A percentile compares a stretch with the other conserved stretches of the same genome.
Conservation (phyloP, 306 rosid genomes). For the Begonia masoniana region DNA sequence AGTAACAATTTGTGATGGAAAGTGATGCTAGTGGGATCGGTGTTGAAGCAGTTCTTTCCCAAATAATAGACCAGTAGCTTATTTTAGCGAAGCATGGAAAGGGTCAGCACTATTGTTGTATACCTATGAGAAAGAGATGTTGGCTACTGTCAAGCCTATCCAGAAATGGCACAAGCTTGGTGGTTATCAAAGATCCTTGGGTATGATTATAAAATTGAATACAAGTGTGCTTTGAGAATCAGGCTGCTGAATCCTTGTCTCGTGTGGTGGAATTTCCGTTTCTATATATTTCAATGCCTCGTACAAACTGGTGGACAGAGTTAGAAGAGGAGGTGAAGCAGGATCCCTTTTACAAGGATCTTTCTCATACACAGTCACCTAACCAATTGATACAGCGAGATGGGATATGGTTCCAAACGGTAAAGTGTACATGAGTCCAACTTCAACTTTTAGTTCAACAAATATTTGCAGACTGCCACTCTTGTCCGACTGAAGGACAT, state of each 20-base stretch:
- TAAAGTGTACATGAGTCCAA: too few species aligned
- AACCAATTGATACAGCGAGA: background rate
- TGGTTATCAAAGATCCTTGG: too few species aligned
- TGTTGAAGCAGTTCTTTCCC: background rate
- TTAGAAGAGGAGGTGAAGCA: background rate
- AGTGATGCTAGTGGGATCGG: background rate
- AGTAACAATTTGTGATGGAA: background rate
- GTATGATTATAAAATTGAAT: background rate
- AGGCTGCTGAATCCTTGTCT: background rate
- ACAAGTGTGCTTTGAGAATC: background rate
- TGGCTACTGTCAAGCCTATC: background rate
- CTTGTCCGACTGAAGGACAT: too few species aligned
- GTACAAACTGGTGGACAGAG: background rate
- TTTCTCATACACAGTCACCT: background rate
- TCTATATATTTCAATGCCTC: background rate
- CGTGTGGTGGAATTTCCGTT: background rate
- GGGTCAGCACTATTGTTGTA: background rate
- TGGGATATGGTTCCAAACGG: background rate
- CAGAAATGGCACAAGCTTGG: too few species aligned
- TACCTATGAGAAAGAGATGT: background rate
- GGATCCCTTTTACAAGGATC: background rate
- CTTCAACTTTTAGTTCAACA: too few species aligned
- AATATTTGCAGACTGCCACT: too few species aligned
- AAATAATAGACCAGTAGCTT: background rate
- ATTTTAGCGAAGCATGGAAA: background rate